Evolutionary conservation across 257 asterid genomes (phyloP).

Genomic region (Solanum phureja): DNA sequence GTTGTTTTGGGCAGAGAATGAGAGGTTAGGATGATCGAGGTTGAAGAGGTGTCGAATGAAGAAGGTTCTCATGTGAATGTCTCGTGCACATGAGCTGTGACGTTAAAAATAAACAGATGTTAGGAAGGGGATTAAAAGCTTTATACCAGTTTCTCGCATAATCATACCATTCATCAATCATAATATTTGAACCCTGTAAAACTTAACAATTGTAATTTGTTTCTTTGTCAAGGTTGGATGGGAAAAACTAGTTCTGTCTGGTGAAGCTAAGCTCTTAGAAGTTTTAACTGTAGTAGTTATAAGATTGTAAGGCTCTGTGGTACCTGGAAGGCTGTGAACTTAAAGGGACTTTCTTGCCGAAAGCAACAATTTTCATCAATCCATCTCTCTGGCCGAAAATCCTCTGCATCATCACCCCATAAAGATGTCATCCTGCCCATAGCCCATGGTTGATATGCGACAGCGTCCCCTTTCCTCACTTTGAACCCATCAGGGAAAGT

Average conservation of each 20-base stretch:
- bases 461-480: conserved; percentile 37
- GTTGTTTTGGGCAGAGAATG: background rate
- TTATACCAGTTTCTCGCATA: background rate
- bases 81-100: background rate
- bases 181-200: background rate
- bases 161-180: background rate
- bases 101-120: background rate
- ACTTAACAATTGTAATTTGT: background rate
- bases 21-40: background rate
- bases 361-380: conserved; percentile 33
- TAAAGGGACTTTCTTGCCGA: conserved; percentile 33
- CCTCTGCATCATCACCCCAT: conserved; percentile 49
- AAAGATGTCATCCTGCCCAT: conserved; percentile 50
- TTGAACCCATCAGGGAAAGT: conserved; percentile 36
- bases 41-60: background rate
- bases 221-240: background rate
- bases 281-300: background rate
- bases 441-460: conserved; percentile 42
- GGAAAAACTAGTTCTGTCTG: background rate
- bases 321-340: conserved; percentile 54
- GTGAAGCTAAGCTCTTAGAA: background rate
- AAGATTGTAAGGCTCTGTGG: background rate
- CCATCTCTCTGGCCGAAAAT: conserved; percentile 48
- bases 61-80: background rate
- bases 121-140: background rate